phyloP scores from a whole-genome alignment of 106 monocot species.

The Acanthochlamys bracteata region DNA sequence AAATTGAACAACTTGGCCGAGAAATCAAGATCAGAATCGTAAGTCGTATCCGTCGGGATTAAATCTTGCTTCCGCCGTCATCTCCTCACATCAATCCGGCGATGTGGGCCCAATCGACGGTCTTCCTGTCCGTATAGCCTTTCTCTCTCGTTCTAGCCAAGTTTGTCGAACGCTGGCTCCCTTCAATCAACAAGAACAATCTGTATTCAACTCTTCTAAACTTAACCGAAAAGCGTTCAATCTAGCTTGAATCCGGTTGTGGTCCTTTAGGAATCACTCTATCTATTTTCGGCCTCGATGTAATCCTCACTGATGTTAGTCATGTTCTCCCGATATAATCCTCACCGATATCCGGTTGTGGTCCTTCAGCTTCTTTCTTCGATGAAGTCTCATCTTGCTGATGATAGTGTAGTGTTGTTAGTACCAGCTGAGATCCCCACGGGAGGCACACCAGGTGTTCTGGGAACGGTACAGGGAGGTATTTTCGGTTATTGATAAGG shows the following conservation, averaged over 20 bases:
- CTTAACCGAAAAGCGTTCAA: slow-evolving; percentile 56
- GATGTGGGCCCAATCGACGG: too few relatives aligned
- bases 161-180: neutral
- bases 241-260: slow-evolving; percentile 89
- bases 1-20: too few relatives aligned
- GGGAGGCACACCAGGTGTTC: slow-evolving; percentile 73
- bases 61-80: too few relatives aligned
- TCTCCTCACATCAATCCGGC: too few relatives aligned
- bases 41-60: too few relatives aligned
- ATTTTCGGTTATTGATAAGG: slow-evolving; percentile 63
- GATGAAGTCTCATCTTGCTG: slow-evolving; percentile 56
- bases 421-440: slow-evolving; percentile 76
- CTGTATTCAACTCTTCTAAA: slow-evolving; percentile 43
- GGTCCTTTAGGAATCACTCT: slow-evolving; percentile 76
- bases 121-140: too few relatives aligned
- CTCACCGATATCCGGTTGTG: slow-evolving; percentile 66
- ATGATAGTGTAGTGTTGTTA: slow-evolving; percentile 57
- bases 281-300: slow-evolving; percentile 54
- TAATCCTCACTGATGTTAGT: slow-evolving; percentile 85
- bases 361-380: slow-evolving; percentile 67
- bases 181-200: slow-evolving; percentile 9
- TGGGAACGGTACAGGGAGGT: slow-evolving; percentile 48
- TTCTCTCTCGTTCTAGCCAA: too few relatives aligned
- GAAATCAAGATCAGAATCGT: too few relatives aligned
- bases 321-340: slow-evolving; percentile 89